Percentiles rank a stretch among this genome's conserved stretches.
phyloP scores from a whole-genome alignment of 768 basidiomycete genomes.

The Boletus edulis region DNA sequence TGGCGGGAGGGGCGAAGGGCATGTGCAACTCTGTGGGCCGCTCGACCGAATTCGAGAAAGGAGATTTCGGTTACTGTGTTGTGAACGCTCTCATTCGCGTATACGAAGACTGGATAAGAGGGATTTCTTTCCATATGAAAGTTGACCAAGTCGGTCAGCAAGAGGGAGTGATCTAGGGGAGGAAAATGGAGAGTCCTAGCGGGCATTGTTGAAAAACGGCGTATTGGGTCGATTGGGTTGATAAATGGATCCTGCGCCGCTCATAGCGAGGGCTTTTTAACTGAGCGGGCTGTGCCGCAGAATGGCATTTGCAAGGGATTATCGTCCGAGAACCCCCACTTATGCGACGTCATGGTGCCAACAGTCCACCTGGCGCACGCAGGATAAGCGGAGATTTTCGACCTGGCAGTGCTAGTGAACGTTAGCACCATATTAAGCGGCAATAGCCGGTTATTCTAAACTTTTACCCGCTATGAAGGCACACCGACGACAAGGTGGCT shows the following conservation, averaged over 20 bases:
- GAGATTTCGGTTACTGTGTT: constrained; percentile 18
- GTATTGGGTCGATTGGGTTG: not conserved
- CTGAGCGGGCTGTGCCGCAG: too few species aligned
- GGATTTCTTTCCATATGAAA: constrained; percentile 27
- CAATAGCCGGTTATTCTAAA: too few species aligned
- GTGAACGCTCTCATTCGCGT: constrained; percentile 8
- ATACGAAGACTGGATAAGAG: constrained; percentile 18
- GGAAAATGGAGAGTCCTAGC: constrained; percentile 7
- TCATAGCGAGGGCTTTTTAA: not conserved
- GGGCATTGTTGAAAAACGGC: constrained; percentile 1
- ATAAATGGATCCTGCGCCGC: not conserved
- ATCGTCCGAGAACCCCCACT: too few species aligned
- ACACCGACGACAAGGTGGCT: too few species aligned
- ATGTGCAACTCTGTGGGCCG: not conserved
- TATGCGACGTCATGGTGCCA: too few species aligned
- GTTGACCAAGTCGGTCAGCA: constrained; percentile 24
- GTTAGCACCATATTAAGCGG: too few species aligned
- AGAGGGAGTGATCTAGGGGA: constrained; percentile 22
- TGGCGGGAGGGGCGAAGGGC: not conserved
- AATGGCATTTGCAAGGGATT: too few species aligned
- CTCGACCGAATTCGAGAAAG: constrained; percentile 4
- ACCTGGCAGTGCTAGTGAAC: too few species aligned
- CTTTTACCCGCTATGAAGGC: too few species aligned
- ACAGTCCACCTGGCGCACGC: too few species aligned
- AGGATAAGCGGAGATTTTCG: too few species aligned